Evolutionary conservation across 2,329 filamentous ascomycete species (phyloP), one percentile per base, ranked within the genome.

Genomic region (Aspergillus fijiensis): DNA sequence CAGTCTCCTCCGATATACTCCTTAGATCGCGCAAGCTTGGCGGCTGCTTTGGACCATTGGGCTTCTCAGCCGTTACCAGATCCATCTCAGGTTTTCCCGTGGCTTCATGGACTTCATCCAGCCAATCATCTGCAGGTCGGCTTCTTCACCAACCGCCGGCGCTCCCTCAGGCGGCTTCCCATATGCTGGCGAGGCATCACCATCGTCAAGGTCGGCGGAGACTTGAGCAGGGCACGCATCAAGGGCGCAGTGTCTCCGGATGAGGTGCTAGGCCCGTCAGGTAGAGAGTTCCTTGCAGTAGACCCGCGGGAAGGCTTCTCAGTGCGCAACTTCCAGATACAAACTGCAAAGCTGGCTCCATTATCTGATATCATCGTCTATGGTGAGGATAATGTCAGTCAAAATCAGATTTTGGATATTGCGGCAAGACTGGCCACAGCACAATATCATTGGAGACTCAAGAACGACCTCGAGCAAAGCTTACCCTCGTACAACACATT

Each of bases 301-400:
- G 95, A 99, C 71, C 95, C 95, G 1, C 85, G 81, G 58, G 91
- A 96, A 65, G 95, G 95, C 9, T 98, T 98, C 72, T 96, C 92
- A 4, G 93, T 98, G 49, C 87, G 95, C 50, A 98, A 98, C 74
- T 99, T 99, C 72, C 94, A 98, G 69, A 98, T 98, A 45, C 95
- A 99, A 75, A 85, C 91, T 0, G 90, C 90, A 60, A 99, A 99
- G 75, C 81, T 91, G 65, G 93, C 93, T 57, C 86, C 90, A 65
- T 85, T 95, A 9, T 97, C 93, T 0, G 95, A 99, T 73, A 91
- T 99, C 64, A 84, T 99, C 47, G 85, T 99, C 1, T 99, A 99
- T 72, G 92, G 92, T 12, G 89, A 94, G 57, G 85, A 91, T 65
- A 78, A 81, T 42, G 82, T 82, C 2, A 77, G 84, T 27, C 84